Base-by-base conservation (phyloP, 2,329 filamentous ascomycete species). In the Colletotrichum sp. region DNA sequence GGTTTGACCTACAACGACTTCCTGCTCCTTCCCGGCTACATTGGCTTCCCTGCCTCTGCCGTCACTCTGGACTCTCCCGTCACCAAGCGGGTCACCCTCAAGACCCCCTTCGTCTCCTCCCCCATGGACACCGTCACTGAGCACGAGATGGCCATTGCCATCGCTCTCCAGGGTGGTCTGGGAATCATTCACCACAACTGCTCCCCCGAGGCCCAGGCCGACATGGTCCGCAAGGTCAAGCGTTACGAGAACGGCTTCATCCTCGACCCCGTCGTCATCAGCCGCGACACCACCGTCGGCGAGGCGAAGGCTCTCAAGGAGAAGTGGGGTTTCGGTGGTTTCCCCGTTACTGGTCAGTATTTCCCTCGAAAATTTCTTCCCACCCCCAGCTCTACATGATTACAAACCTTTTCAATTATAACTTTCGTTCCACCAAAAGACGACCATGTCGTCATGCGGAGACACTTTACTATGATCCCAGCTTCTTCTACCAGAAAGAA, bases 371-470 rank as follows among this genome's bases (percentile, higher is more conserved):
- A 52, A 75, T 71, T 74, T 63, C 79, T 62, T 30, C 34, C 79
- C 57, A 30, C 34, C 44, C 71, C 82, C 80, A 75, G 66, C 73
- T 84, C 88, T 87, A 81, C 84, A 86, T 96, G 95, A 98, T 98
- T 97, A 95, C 90, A 91, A 90, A 92, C 89, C 90, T 87, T 89
- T 90, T 91, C 89, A 87, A 88, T 89, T 92, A 94, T 98, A 99
- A 99, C 97, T 99, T 99, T 99, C 97, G 97, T 99, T 99, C 97
- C 96, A 96, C 97, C 95, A 95, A 98, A 93, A 92, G 94, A 95
- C 93, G 90, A 78, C 68, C 71, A 78, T 89, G 93, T 91, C 91
- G 95, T 95, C 91, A 89, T 98, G 96, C 92, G 95, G 96, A 98
- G 87, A 77, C 55, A 71, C 34, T 59, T 71, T 83, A 82, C 79